Evolutionary conservation across 768 basidiomycete species (phyloP), one percentile per base, ranked within the genome.

Genomic region (Russula virescens): DNA sequence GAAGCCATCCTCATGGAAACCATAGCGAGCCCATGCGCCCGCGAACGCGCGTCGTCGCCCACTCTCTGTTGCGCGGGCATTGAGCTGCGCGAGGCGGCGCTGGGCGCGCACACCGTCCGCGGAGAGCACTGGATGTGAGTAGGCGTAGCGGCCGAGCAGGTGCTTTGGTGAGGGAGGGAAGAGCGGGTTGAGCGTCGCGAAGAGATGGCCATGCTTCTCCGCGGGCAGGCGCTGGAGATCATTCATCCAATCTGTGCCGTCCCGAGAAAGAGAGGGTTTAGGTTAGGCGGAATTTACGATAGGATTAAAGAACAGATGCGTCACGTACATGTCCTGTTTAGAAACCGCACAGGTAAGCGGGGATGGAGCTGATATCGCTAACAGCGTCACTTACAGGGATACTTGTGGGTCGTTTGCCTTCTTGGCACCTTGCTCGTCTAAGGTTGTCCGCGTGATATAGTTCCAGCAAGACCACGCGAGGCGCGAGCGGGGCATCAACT

Each of bases 1-100:
- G 70, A 89, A 89, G 2, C 86, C 88, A 69, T 90, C 90, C 73
- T 91, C 88, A 73, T 92, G 89, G 77, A 91, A 90, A 19, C 88
- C 89, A 68, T 89, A 90, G 60, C 82, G 82, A 48, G 85, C 78
- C 77, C 86, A 91, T 26, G 89, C 89, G 11, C 88, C 87, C 2
- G 77, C 86, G 69, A 75, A 82, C 9, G 84, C 79, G 66, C 89
- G 80, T 4, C 81, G 80, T 9, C 86, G 79, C 50, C 73, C 91
- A 10, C 46, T 38, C 34, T 35, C 46, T 9, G 23, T 3, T 2
- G 88, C 50, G n/a, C 26, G 28, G 10, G 23, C n/a, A 34, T 60
- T 54, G 59, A 90, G 90, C 18, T 69, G 70, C 53, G 71, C 70
- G 70, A 89, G 79, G 26, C 76, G 74, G 10, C 70, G 66, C 68